phyloP scores from a whole-genome alignment of 768 basidiomycete genomes.

The Auricularia heimuer region DNA sequence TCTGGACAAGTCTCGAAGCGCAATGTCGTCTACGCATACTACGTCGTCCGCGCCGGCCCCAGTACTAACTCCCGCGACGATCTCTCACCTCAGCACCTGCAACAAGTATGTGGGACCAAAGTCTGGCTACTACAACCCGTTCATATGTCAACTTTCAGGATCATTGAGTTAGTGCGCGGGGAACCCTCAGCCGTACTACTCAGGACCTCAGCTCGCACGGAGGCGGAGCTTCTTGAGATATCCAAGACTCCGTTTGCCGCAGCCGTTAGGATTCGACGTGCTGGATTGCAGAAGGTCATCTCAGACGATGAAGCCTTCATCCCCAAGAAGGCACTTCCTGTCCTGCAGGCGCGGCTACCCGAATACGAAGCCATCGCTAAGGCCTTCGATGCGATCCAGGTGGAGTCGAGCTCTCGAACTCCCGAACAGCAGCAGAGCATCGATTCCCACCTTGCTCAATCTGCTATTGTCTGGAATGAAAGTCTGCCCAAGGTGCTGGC shows the following conservation, averaged over 20 bases:
- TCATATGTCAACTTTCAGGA: not conserved
- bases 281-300: conserved; percentile 41
- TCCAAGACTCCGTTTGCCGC: conserved; percentile 24
- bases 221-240: conserved; percentile 38
- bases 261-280: conserved; percentile 36
- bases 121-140: not conserved
- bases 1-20: conserved; percentile 72
- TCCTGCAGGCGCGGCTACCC: conserved; percentile 46
- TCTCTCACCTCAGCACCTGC: conserved; percentile 35
- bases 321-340: conserved; percentile 35
- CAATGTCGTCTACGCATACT: conserved; percentile 55
- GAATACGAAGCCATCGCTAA: conserved; percentile 33
- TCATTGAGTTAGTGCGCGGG: not conserved
- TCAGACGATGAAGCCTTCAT: conserved; percentile 48
- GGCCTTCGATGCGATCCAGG: conserved; percentile 38
- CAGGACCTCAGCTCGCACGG: conserved; percentile 50
- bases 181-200: conserved; percentile 38
- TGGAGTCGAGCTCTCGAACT: conserved; percentile 29
- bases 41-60: conserved; percentile 69
- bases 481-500: conserved; percentile 36
- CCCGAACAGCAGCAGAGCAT: conserved; percentile 31
- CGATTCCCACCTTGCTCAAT: conserved; percentile 40
- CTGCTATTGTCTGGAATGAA: conserved; percentile 44
- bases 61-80: conserved; percentile 66
- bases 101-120: not conserved